A percentile compares a stretch with the other conserved stretches of the same genome.
These are phyloP conservation scores for Populus davidiana DNA, from an alignment of 345 rosid genomes.

Conservation along the genomic window DNA sequence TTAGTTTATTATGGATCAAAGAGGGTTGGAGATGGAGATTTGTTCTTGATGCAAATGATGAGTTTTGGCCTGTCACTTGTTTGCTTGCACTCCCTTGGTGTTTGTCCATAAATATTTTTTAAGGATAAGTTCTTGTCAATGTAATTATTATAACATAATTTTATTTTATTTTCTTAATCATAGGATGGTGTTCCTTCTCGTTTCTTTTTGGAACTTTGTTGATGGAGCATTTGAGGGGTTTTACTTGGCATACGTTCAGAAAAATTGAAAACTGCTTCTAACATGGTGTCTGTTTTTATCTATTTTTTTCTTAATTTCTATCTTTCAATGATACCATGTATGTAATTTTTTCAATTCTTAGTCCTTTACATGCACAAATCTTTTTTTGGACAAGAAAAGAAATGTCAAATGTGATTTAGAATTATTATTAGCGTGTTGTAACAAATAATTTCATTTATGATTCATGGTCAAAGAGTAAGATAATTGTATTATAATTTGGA, in stretches of 20 bases:
- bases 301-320: not conserved
- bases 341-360: not conserved
- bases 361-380: not conserved
- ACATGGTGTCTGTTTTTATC: not conserved
- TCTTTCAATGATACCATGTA: not conserved
- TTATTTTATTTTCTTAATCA: not conserved
- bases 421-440: not conserved
- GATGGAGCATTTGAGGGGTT: too few relatives aligned
- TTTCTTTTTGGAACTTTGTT: not conserved
- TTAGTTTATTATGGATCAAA: too few relatives aligned
- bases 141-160: not conserved
- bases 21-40: not conserved
- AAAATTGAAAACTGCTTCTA: not conserved
- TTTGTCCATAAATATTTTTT: not conserved
- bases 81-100: not conserved
- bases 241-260: not conserved
- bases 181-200: not conserved
- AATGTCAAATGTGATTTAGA: not conserved
- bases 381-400: not conserved
- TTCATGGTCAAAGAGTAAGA: not conserved
- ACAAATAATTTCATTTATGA: not conserved
- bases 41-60: not conserved
- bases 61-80: too few relatives aligned
- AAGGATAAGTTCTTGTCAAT: not conserved
- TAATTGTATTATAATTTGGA: not conserved